Evolutionary conservation across 805 yeast genomes (phyloP).

Genomic region (Cyberlindnera meyerae): DNA sequence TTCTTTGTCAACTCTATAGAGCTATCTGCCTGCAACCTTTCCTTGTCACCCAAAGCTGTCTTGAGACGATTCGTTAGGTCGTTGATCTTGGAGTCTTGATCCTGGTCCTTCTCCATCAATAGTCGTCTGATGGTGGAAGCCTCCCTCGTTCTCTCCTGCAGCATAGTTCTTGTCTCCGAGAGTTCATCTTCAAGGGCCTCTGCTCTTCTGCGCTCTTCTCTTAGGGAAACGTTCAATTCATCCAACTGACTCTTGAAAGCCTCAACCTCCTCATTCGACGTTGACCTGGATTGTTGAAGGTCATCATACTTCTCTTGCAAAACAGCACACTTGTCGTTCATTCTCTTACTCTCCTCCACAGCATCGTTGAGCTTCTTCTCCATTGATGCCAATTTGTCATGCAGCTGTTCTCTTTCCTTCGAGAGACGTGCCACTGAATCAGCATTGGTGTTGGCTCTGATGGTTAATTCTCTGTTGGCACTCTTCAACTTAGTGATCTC

Average conservation of each 20-base stretch:
- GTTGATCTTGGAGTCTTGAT: constrained; percentile 43
- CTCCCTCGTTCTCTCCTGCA: constrained; percentile 82
- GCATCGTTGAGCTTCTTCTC: constrained; percentile 32
- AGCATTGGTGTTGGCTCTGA: constrained; percentile 29
- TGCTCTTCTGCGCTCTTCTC: constrained; percentile 55
- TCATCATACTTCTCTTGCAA: constrained; percentile 36
- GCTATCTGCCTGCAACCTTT: constrained; percentile 50
- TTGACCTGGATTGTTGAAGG: constrained; percentile 30
- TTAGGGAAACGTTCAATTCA: constrained; percentile 59
- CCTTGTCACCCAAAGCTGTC: constrained; percentile 55
- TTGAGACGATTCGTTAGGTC: constrained; percentile 52
- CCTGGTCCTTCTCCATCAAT: constrained; percentile 63
- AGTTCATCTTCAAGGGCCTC: constrained; percentile 79
- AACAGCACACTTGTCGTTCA: constrained; percentile 37
- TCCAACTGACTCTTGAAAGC: constrained; percentile 62
- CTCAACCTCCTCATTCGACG: constrained; percentile 40
- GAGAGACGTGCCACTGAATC: constrained; percentile 26
- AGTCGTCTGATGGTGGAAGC: constrained; percentile 65
- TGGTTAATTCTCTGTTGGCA: constrained; percentile 25
- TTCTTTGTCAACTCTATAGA: constrained; percentile 46
- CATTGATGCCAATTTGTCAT: constrained; percentile 37
- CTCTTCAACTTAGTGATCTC: constrained; percentile 23
- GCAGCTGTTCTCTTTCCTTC: constrained; percentile 34
- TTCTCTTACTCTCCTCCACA: constrained; percentile 35
- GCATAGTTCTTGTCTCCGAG: constrained; percentile 61